phyloP scores from a whole-genome alignment of 257 asterid genomes.

The Avicennia marina region DNA sequence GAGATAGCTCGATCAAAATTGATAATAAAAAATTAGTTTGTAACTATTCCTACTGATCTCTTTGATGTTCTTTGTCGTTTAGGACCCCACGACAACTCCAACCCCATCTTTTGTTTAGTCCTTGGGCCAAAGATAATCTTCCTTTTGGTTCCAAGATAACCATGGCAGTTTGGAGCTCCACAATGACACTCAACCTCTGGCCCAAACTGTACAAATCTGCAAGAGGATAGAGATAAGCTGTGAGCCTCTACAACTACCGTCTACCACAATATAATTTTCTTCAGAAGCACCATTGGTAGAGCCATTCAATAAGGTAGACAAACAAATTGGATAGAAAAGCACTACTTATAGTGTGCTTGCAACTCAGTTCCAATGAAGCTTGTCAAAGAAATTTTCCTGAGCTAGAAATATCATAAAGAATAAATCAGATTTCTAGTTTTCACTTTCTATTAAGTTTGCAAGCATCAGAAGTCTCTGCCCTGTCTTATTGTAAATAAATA shows the following conservation, averaged over 20 bases:
- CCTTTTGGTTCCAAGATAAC: slow-evolving; percentile 69
- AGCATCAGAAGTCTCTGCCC: too few species aligned
- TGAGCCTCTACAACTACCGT: too few species aligned
- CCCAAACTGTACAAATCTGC: slow-evolving; percentile 85
- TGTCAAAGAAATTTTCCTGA: too few species aligned
- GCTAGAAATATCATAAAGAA: too few species aligned
- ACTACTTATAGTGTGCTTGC: too few species aligned
- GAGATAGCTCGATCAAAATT: slow-evolving; percentile 10
- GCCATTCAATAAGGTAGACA: not conserved
- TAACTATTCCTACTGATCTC: slow-evolving; percentile 21
- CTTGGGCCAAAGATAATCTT: slow-evolving; percentile 30
- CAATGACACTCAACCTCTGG: slow-evolving; percentile 82
- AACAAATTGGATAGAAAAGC: not conserved
- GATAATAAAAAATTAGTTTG: slow-evolving; percentile 13
- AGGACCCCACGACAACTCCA: slow-evolving; percentile 56
- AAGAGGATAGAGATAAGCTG: too few species aligned
- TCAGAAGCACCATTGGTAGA: not conserved
- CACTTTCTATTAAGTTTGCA: too few species aligned
- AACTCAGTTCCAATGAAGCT: too few species aligned
- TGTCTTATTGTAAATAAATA: too few species aligned
- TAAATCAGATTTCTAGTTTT: too few species aligned
- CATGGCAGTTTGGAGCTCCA: slow-evolving; percentile 74
- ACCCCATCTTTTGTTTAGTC: slow-evolving; percentile 16
- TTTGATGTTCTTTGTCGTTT: slow-evolving; percentile 66
- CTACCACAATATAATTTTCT: too few species aligned